Evolutionary conservation across 805 yeast genomes (phyloP).

Genomic region (Kodamaea kaohsiungensis): DNA sequence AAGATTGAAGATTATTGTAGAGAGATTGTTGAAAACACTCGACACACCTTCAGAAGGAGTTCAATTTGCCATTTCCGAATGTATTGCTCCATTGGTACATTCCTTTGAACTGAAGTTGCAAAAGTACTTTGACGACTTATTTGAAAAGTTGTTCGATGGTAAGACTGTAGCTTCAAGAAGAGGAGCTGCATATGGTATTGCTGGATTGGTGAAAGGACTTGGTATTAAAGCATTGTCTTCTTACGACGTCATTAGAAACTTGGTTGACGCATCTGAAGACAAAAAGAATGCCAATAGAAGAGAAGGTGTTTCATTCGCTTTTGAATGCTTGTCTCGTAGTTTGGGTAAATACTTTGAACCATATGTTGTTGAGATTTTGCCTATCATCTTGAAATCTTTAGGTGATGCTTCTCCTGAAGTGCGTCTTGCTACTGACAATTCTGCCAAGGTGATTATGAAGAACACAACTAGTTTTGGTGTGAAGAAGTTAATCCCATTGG

Average conservation of each 20-base stretch:
- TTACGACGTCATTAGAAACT: conserved; percentile 70
- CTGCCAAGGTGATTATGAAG: conserved; percentile 87
- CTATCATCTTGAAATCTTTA: conserved; percentile 72
- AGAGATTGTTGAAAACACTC: conserved; percentile 69
- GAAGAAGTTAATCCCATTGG: conserved; percentile 85
- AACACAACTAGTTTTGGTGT: conserved; percentile 92
- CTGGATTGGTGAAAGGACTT: conserved; percentile 89
- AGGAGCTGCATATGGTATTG: conserved; percentile 96
- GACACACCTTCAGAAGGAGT: conserved; percentile 89
- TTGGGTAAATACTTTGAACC: conserved; percentile 88
- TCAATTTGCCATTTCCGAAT: conserved; percentile 82
- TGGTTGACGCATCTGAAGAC: conserved; percentile 85
- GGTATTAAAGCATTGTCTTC: conserved; percentile 79
- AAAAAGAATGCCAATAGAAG: conserved; percentile 71
- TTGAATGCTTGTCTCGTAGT: conserved; percentile 78
- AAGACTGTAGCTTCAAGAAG: conserved; percentile 56
- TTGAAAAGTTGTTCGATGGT: conserved; percentile 60
- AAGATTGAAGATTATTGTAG: conserved; percentile 65
- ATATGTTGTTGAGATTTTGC: conserved; percentile 84
- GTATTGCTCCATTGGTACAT: conserved; percentile 79
- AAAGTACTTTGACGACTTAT: conserved; percentile 55
- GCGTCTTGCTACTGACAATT: conserved; percentile 82
- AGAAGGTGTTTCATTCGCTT: conserved; percentile 85
- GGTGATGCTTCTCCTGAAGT: conserved; percentile 89
- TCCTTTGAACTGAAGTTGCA: conserved; percentile 53